Base-by-base conservation (phyloP, 2,329 filamentous ascomycete genomes). In the Berkeleyomyces basicola region DNA sequence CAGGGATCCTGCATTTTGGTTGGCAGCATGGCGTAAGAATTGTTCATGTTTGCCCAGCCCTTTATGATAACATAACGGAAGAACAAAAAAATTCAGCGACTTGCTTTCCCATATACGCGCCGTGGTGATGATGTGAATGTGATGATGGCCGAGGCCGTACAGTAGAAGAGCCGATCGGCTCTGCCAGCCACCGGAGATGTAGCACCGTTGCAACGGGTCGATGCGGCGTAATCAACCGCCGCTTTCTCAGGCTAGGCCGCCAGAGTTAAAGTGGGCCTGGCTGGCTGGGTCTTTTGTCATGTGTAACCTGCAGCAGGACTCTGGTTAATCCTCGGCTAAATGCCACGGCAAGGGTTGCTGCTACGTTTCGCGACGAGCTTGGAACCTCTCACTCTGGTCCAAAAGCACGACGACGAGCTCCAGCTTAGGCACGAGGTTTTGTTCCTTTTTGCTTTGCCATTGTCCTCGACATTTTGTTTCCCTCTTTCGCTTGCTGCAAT, bases 1-100 rank as follows among this genome's bases (percentile, higher is more conserved):
- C 73, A 73, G 73, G 74, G 66, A 66, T 65, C 67, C 65, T 67
- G 62, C 65, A 64, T 65, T 65, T 62, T 65, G 63, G 63, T 58
- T 65, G 61, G 61, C 55, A 46, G 55, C 36, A 60, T 62, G 61
- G 63, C 61, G 47, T 61, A 61, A 65, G 49, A 61, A 62, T 61
- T 62, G 61, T 63, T 58, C 11, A 51, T 65, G 49, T 58, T 58
- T 64, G 53, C 46, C 60, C 51, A 60, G 63, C 61, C 60, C 63
- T 67, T 67, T 67, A 67, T 67, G 67, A 67, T 68, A 66, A 65
- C 67, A 55, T 55, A 67, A 66, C 66, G 67, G 66, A 67, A 66
- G 65, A 65, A 63, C 65, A 66, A 66, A 66, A 58, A 65, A 66
- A 64, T 65, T 66, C 51, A 66, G 59, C 66, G 62, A 65, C 53